Evolutionary conservation across 768 basidiomycete genomes (phyloP), one percentile per base, ranked within the genome.

Genomic region (Kwoniella shandongensis): DNA sequence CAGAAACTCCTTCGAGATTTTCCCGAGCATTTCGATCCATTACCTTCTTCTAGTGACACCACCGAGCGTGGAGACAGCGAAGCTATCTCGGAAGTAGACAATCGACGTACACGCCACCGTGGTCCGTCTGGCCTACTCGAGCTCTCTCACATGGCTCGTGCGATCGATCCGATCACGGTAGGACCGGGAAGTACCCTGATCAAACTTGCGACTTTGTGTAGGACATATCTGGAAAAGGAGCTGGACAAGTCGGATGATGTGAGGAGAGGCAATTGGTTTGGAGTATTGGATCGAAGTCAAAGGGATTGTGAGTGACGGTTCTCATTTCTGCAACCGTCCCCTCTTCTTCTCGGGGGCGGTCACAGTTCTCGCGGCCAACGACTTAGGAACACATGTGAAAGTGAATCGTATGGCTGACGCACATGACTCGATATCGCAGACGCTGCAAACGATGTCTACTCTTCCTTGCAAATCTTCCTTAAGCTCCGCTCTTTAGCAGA

Each of bases 391-490:
- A 32, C 32, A 32, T 32, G 32, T 32, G 7, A 32, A 32, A 32
- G 32, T 13, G 32, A 6, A 11, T 15, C 5, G 18, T 22, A 15
- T 20, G n/a, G n/a, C n/a, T 10, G n/a, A 36, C 47, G 7, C 4
- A n/a, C n/a, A 49, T 32, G 35, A 35, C 22, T 51, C 20, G 35
- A 39, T 2, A 10, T n/a, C 25, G 39, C 35, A 76, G 74, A 76
- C 40, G 74, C 70, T 11, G 70, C 70, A 13, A 70, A 76, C 57
- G 74, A 76, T 47, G 74, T 73, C 0, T 68, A 62, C 39, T 59
- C 66, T 20, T 62, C 66, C 6, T 42, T 66, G 15, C 44, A 67
- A 41, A 63, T 76, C 36, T 73, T 63, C 52, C 45, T 60, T 8
- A 29, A 26, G 4, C 52, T 76, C 11, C 30, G 46, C 20, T n/a